Conservation (phyloP, 2,329 filamentous ascomycete species). For the Talaromyces sp. region DNA sequence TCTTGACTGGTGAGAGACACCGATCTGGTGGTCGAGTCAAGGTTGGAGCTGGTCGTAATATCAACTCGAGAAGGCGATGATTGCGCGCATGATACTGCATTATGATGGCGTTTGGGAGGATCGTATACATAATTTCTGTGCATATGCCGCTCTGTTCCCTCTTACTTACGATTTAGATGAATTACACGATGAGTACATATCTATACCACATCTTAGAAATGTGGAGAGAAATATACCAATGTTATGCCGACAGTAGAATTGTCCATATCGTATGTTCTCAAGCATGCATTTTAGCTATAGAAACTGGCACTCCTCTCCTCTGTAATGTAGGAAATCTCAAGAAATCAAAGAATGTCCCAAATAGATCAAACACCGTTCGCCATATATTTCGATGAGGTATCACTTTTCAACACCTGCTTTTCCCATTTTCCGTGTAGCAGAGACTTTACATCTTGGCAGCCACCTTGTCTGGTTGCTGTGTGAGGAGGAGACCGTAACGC, state of each 20-base stretch:
- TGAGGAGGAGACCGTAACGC: slow-evolving; percentile 82
- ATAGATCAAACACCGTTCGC: slow-evolving; percentile 39
- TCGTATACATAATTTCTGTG: neutral
- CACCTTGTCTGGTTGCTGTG: slow-evolving; percentile 58
- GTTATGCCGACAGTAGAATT: neutral
- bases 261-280: neutral
- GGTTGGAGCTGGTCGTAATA: slow-evolving; percentile 79
- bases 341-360: slow-evolving; percentile 17
- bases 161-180: neutral
- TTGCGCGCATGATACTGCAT: slow-evolving; percentile 15
- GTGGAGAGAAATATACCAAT: neutral
- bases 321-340: neutral
- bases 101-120: slow-evolving; percentile 17
- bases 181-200: neutral
- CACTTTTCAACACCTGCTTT: slow-evolving; percentile 7
- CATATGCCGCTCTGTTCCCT: neutral
- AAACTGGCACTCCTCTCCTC: neutral
- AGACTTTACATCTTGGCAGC: slow-evolving; percentile 32
- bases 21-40: slow-evolving; percentile 64
- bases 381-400: slow-evolving; percentile 24
- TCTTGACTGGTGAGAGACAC: slow-evolving; percentile 75
- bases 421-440: neutral
- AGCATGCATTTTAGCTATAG: neutral
- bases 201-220: neutral
- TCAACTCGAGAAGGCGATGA: slow-evolving; percentile 55